These are phyloP conservation scores for Ascochyta rabiei DNA, from an alignment of 2,329 filamentous ascomycete genomes.

Conservation along the genomic window DNA sequence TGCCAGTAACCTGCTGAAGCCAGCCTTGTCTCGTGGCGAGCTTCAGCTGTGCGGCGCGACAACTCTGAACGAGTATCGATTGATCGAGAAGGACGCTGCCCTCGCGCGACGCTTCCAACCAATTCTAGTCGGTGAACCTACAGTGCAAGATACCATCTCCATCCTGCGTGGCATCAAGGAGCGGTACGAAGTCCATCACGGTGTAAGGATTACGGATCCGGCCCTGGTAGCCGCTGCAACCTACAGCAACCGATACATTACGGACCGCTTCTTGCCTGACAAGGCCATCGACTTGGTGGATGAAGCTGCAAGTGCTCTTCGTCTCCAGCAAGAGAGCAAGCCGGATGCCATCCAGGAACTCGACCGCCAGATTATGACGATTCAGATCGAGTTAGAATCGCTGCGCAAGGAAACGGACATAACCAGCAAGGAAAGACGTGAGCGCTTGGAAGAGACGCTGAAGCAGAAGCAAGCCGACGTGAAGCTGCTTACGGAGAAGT, in stretches of 20 bases:
- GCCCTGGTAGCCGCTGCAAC: constrained; percentile 90
- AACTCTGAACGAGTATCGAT: constrained; percentile 87
- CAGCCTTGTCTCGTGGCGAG: constrained; percentile 88
- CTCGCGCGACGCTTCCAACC: constrained; percentile 92
- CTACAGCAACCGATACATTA: constrained; percentile 94
- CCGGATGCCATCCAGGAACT: constrained; percentile 92
- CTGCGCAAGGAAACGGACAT: constrained; percentile 92
- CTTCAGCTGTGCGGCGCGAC: constrained; percentile 96
- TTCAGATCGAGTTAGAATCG: constrained; percentile 95
- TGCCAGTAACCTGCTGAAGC: constrained; percentile 92
- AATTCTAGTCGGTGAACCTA: constrained; percentile 89
- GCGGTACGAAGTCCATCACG: constrained; percentile 96
- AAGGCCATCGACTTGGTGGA: constrained; percentile 98
- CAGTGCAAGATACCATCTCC: constrained; percentile 89
- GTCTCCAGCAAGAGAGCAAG: constrained; percentile 94
- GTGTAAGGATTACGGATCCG: constrained; percentile 90
- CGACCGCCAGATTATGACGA: constrained; percentile 94
- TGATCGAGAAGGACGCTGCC: constrained; percentile 95
- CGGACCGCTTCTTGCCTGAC: constrained; percentile 92
- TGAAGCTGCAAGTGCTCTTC: constrained; percentile 87
- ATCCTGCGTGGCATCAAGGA: constrained; percentile 97
- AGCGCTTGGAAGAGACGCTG: constrained; percentile 80
- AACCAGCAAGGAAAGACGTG: constrained; percentile 82
- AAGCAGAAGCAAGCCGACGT: constrained; percentile 79
- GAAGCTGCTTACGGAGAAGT: constrained; percentile 75